Percentiles rank a stretch among this genome's conserved stretches.
phyloP scores from a whole-genome alignment of 331 rosid genomes.

The Spiraea crenata region DNA sequence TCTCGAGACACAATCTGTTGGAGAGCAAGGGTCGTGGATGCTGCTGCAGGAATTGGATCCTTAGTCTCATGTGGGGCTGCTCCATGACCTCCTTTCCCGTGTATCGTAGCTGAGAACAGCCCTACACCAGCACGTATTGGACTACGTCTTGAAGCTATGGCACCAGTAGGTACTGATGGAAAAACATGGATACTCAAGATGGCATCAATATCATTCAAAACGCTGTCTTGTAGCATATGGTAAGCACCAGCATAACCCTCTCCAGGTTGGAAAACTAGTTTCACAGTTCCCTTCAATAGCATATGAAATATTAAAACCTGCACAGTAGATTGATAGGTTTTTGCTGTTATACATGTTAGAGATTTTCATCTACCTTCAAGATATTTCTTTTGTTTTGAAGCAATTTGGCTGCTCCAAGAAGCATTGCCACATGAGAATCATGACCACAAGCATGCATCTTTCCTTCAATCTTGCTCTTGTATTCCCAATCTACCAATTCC shows the following conservation, averaged over 20 bases:
- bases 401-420: constrained; percentile 48
- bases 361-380: constrained; percentile 29
- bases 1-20: constrained; percentile 44
- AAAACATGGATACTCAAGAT: constrained; percentile 39
- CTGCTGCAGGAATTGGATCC: constrained; percentile 40
- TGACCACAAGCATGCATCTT: constrained; percentile 54
- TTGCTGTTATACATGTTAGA: neutral
- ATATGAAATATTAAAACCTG: neutral
- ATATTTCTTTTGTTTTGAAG: constrained; percentile 26
- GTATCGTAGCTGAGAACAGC: constrained; percentile 31
- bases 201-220: constrained; percentile 30
- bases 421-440: constrained; percentile 51
- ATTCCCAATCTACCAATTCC: constrained; percentile 49
- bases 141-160: constrained; percentile 37
- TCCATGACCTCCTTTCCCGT: constrained; percentile 42
- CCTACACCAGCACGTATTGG: constrained; percentile 37
- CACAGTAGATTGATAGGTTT: neutral
- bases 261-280: constrained; percentile 43
- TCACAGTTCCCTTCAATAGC: constrained; percentile 38
- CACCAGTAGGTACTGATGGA: constrained; percentile 34
- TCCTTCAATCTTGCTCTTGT: constrained; percentile 43
- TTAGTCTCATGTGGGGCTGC: constrained; percentile 32
- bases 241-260: constrained; percentile 43
- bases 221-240: constrained; percentile 36
- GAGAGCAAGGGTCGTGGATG: constrained; percentile 32